Percentiles rank a stretch among this genome's conserved stretches.
Evolutionary conservation across 2,329 filamentous ascomycete species (phyloP).

Genomic region (Neofusicoccum sp.): DNA sequence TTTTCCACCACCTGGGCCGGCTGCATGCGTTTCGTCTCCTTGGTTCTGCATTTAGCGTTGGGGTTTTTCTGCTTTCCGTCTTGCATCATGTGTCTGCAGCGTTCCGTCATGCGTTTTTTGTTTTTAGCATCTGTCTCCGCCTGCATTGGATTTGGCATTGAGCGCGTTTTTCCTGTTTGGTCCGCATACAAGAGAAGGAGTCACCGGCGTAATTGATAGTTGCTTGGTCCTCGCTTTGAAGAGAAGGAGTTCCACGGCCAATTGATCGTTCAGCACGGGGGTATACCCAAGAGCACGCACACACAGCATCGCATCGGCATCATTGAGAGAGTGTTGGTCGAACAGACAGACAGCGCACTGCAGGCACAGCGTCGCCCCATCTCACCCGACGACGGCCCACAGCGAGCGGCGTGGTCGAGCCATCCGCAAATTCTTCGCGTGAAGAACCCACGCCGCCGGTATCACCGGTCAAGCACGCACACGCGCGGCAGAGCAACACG

Average conservation of each 20-base stretch:
- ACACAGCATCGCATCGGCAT: not conserved
- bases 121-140: not conserved
- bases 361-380: no score
- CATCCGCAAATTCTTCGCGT: no score
- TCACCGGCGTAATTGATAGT: slow-evolving; percentile 1
- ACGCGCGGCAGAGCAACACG: no score
- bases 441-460: no score
- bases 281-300: not conserved
- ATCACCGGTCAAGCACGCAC: no score
- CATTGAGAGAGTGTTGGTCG: not conserved
- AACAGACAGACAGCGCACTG: no score
- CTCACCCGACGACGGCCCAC: no score
- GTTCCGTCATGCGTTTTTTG: not conserved
- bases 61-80: not conserved
- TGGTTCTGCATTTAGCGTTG: slow-evolving; percentile 1
- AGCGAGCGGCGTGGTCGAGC: no score
- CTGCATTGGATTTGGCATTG: not conserved
- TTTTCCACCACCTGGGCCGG: not conserved
- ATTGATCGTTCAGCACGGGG: not conserved
- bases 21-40: not conserved
- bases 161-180: not conserved
- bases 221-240: not conserved
- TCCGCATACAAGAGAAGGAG: not conserved
- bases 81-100: not conserved
- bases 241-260: not conserved